Evolutionary conservation across 352 stramenopile species (phyloP).

Genomic region (Globisporangium sylvaticum): DNA sequence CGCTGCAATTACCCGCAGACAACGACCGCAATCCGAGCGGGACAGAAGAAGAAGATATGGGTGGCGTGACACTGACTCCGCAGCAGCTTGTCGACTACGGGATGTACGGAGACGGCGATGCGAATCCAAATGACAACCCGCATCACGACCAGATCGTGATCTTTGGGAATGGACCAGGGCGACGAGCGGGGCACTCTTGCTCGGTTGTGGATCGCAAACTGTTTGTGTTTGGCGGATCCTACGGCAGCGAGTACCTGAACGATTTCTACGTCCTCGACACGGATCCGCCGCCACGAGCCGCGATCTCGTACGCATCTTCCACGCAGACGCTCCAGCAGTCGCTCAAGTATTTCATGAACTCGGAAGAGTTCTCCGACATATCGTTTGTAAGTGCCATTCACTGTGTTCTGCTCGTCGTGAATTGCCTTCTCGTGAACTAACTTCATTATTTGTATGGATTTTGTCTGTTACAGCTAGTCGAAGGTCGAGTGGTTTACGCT

Average conservation of each 20-base stretch:
- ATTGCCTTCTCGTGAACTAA: neutral
- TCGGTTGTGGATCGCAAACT: constrained; percentile 92
- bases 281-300: constrained; percentile 83
- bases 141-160: constrained; percentile 79
- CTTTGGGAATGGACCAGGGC: constrained; percentile 80
- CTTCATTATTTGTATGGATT: neutral
- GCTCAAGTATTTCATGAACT: constrained; percentile 89
- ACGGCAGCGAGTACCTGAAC: constrained; percentile 91
- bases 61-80: constrained; percentile 21
- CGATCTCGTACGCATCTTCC: constrained; percentile 77
- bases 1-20: constrained; percentile 14
- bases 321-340: constrained; percentile 60
- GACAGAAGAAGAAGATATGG: constrained; percentile 7
- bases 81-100: constrained; percentile 24
- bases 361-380: constrained; percentile 93
- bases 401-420: neutral
- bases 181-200: constrained; percentile 92
- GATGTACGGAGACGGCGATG: constrained; percentile 26
- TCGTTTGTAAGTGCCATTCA: constrained; percentile 74
- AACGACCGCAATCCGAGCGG: constrained; percentile 6
- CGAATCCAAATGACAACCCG: constrained; percentile 67
- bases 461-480: constrained; percentile 62
- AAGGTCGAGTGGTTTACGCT: constrained; percentile 89
- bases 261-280: constrained; percentile 95
- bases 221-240: constrained; percentile 93